A percentile compares a stretch with the other conserved stretches of the same genome.
Conservation (phyloP, 371 early-diverging fungal genomes). For the Mortierella sp. region DNA sequence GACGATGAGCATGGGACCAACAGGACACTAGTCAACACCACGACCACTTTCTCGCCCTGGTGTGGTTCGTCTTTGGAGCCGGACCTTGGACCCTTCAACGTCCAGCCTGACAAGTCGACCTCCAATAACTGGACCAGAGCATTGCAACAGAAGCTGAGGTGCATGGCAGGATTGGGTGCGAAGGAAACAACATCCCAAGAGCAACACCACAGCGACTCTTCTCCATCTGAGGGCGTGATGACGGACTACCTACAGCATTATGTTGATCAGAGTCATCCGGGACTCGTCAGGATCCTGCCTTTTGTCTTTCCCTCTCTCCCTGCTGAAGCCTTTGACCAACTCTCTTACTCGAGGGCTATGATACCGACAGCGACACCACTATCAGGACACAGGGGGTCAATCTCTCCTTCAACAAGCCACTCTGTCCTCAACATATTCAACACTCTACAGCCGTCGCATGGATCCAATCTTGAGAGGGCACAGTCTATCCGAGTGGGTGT, state of each 20-base stretch:
- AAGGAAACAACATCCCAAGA: neutral
- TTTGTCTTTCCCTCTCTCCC: constrained; percentile 22
- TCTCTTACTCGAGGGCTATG: constrained; percentile 1
- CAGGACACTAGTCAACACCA: neutral
- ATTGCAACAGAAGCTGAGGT: constrained; percentile 15
- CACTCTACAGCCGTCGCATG: constrained; percentile 27
- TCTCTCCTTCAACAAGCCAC: constrained; percentile 1
- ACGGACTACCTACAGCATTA: constrained; percentile 31
- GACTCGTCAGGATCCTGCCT: constrained; percentile 20
- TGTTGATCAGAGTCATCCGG: constrained; percentile 31
- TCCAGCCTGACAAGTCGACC: neutral
- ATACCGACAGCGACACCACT: neutral
- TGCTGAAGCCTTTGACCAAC: constrained; percentile 30
- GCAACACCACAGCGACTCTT: neutral
- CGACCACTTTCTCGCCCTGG: neutral
- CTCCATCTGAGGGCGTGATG: constrained; percentile 10
- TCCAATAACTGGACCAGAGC: constrained; percentile 19
- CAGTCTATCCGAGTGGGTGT: constrained; percentile 12
- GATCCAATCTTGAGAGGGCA: constrained; percentile 20
- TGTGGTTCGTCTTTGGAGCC: neutral
- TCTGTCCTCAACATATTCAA: constrained; percentile 24
- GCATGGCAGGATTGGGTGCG: neutral
- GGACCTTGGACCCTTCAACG: constrained; percentile 28
- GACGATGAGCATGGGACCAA: neutral
- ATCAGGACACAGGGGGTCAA: neutral